Evolutionary conservation across 192 early-diverging fungal species (phyloP).

Genomic region (Coemansia aciculifera): DNA sequence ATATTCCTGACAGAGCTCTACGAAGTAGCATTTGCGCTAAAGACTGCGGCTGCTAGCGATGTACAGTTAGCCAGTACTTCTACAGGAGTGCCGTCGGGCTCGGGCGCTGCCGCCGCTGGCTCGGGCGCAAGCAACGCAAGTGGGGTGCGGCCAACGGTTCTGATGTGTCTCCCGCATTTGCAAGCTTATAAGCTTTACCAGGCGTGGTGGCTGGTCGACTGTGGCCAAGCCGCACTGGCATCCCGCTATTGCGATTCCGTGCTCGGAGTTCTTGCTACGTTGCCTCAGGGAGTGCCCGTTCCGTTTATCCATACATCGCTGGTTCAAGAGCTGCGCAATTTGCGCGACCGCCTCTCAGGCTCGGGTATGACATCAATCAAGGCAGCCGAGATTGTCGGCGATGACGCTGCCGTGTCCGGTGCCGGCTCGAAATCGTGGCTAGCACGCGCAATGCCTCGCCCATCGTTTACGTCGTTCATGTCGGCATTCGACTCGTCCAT

Average conservation of each 20-base stretch:
- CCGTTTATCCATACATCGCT: slow-evolving; percentile 78
- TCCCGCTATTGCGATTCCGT: slow-evolving; percentile 77
- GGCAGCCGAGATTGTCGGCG: slow-evolving; percentile 38
- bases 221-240: slow-evolving; percentile 73
- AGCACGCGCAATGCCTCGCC: slow-evolving; percentile 53
- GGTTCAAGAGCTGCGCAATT: slow-evolving; percentile 67
- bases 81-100: neutral
- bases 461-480: slow-evolving; percentile 55
- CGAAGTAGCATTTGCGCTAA: slow-evolving; percentile 69
- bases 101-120: neutral
- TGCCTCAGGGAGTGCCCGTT: slow-evolving; percentile 64
- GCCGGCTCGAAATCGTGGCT: slow-evolving; percentile 57
- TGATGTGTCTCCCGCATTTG: slow-evolving; percentile 73
- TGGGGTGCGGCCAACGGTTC: slow-evolving; percentile 7
- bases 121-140: neutral
- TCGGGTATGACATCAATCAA: slow-evolving; percentile 41
- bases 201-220: slow-evolving; percentile 80
- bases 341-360: slow-evolving; percentile 67
- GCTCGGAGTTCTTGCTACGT: slow-evolving; percentile 66
- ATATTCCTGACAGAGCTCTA: slow-evolving; percentile 82
- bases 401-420: slow-evolving; percentile 33
- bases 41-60: slow-evolving; percentile 47
- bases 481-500: slow-evolving; percentile 62
- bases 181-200: slow-evolving; percentile 86
- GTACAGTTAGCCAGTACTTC: neutral